Evolutionary conservation across 176 grass and related monocot species (phyloP).

Genomic region (Oropetium thomaeum): DNA sequence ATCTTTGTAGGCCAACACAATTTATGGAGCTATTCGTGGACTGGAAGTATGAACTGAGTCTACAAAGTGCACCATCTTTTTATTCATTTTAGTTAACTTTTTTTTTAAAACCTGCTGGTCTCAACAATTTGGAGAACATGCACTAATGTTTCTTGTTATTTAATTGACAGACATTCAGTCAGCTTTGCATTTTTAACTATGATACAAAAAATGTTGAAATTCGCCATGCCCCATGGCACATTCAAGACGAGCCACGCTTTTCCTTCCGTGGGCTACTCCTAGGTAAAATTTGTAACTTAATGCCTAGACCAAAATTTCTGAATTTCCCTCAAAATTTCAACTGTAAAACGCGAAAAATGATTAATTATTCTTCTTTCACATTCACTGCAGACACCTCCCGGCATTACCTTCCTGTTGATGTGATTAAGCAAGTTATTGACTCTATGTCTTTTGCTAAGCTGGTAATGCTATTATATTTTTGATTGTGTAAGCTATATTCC

Average conservation of each 20-base stretch:
- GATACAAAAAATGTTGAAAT: slow-evolving; percentile 86
- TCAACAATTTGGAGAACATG: background rate
- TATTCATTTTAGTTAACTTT: background rate
- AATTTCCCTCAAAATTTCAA: background rate
- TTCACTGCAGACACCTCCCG: slow-evolving; percentile 78
- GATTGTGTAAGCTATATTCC: slow-evolving; percentile 12
- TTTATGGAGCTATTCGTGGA: slow-evolving; percentile 86
- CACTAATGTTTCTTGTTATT: slow-evolving; percentile 8
- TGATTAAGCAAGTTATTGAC: slow-evolving; percentile 90
- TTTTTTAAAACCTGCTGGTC: background rate
- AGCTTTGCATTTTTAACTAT: slow-evolving; percentile 85
- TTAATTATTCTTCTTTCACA: slow-evolving; percentile 7
- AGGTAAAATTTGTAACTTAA: slow-evolving; percentile 40
- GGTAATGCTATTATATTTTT: slow-evolving; percentile 47
- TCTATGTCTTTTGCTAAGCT: slow-evolving; percentile 98
- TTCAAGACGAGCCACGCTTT: slow-evolving; percentile 93
- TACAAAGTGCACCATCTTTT: background rate
- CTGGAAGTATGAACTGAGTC: slow-evolving; percentile 62
- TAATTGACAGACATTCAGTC: slow-evolving; percentile 79
- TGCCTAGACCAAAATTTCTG: background rate
- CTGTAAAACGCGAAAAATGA: slow-evolving; percentile 5
- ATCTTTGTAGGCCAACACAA: slow-evolving; percentile 72
- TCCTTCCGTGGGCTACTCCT: slow-evolving; percentile 74
- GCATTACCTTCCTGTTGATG: slow-evolving; percentile 78
- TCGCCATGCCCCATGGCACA: slow-evolving; percentile 74